Base-by-base conservation (phyloP, 805 yeast genomes). In the Monosporozyma unispora region DNA sequence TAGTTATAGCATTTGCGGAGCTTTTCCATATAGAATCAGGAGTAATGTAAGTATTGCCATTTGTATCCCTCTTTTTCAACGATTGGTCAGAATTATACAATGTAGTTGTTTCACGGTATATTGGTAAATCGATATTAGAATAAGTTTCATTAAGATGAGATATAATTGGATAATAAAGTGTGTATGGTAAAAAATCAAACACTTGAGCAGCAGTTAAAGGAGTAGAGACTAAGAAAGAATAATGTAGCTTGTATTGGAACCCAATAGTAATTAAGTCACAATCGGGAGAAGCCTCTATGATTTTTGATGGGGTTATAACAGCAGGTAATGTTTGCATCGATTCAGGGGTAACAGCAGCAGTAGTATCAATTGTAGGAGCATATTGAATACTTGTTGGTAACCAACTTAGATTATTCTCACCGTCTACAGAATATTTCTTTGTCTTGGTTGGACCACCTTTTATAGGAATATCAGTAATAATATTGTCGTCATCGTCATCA, bases 121-220 rank as follows among this genome's bases (percentile, higher is more conserved):
- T 16, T 10, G 10, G 42, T 19, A 22, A 5, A 39, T 39, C n/a
- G 4, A 22, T 39, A 22, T 21, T 21, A 12, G 42, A 21, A 39
- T 12, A 19, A 4, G 27, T 39, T 39, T 21, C 14, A 22, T 12
- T 21, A 11, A 22, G n/a, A 4, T 21, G 9, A 8, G 9, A 4
- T 2, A 21, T 39, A 29, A 52, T 38, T 50, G 96, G 90, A 59
- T 68, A 76, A 1, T 73, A 68, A 50, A 91, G 70, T 14, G 84
- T 85, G 35, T 67, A 67, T n/a, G 98, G 97, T 59, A 93, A 74
- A 66, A 82, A 89, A 60, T 74, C 80, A 57, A 63, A 69, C 22
- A 71, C 75, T 42, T 84, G 95, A 35, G 80, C 86, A 56, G 95
- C 86, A 54, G 99, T 88, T 63, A 75, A 86, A 52, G 96, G 87